These are phyloP conservation scores for Vaccinium darrowii DNA, from an alignment of 148 eudicot genomes.

Conservation along the genomic window DNA sequence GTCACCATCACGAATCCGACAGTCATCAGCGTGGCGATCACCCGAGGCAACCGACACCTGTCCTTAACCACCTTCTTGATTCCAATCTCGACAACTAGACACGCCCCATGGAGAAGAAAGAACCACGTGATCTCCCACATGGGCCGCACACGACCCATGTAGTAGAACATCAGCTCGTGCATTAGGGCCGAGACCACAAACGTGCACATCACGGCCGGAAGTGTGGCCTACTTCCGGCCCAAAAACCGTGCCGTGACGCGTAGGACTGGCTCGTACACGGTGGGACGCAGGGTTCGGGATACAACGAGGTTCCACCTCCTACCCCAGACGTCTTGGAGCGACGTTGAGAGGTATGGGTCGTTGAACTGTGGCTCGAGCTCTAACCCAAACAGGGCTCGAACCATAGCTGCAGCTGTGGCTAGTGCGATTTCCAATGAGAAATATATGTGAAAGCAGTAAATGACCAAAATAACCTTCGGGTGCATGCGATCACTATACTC, in stretches of 20 bases:
- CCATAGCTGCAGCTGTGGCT: constrained; percentile 28
- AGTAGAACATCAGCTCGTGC: constrained; percentile 54
- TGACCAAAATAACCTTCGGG: constrained; percentile 28
- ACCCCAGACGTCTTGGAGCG: constrained; percentile 65
- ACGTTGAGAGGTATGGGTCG: constrained; percentile 56
- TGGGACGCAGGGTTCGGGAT: constrained; percentile 35
- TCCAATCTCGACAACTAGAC: constrained; percentile 34
- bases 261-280: constrained; percentile 40
- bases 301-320: constrained; percentile 61
- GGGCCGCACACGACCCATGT: constrained; percentile 39
- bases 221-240: constrained; percentile 29
- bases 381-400: constrained; percentile 25
- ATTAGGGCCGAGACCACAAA: constrained; percentile 44
- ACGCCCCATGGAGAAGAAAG: constrained; percentile 45
- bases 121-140: constrained; percentile 42
- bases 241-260: not conserved
- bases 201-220: constrained; percentile 30
- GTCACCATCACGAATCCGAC: constrained; percentile 32
- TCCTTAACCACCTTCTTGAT: constrained; percentile 23
- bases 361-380: constrained; percentile 53
- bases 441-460: constrained; percentile 39
- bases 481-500: constrained; percentile 33
- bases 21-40: constrained; percentile 23
- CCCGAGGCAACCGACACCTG: constrained; percentile 24
- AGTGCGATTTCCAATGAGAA: constrained; percentile 40